phyloP scores from a whole-genome alignment of 2,329 filamentous ascomycete genomes.

The Aspergillus hortae region DNA sequence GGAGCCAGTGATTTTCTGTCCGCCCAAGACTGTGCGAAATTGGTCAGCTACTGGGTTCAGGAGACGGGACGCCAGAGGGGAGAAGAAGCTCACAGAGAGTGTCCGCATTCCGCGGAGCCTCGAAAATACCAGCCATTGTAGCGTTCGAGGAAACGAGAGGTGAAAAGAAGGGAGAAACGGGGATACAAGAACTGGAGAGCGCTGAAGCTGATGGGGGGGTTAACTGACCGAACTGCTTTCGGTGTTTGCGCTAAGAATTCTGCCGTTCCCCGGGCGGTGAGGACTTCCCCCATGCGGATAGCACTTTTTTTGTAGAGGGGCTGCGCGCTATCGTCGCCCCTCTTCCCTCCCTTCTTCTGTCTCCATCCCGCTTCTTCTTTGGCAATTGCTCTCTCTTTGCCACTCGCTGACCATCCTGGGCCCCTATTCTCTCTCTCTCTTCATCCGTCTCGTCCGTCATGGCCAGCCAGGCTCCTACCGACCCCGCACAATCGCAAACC shows the following conservation, averaged over 20 bases:
- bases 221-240: constrained; percentile 12
- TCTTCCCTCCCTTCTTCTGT: constrained; percentile 6
- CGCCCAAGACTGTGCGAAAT: constrained; percentile 69
- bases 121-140: constrained; percentile 90
- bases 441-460: constrained; percentile 22
- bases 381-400: neutral
- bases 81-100: constrained; percentile 66
- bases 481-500: constrained; percentile 25
- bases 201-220: constrained; percentile 25
- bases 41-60: constrained; percentile 26
- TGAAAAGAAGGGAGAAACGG: neutral
- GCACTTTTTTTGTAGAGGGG: neutral
- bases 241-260: constrained; percentile 37
- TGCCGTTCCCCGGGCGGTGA: constrained; percentile 40
- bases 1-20: constrained; percentile 92
- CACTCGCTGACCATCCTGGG: constrained; percentile 2
- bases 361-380: constrained; percentile 7
- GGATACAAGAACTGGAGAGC: constrained; percentile 15
- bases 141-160: constrained; percentile 4
- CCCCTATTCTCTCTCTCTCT: constrained; percentile 13
- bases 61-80: neutral
- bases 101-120: constrained; percentile 86
- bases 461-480: constrained; percentile 30
- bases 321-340: neutral
- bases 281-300: constrained; percentile 10